phyloP scores from a whole-genome alignment of 108 stramenopile genomes.

The Hondaea fermentalgiana region DNA sequence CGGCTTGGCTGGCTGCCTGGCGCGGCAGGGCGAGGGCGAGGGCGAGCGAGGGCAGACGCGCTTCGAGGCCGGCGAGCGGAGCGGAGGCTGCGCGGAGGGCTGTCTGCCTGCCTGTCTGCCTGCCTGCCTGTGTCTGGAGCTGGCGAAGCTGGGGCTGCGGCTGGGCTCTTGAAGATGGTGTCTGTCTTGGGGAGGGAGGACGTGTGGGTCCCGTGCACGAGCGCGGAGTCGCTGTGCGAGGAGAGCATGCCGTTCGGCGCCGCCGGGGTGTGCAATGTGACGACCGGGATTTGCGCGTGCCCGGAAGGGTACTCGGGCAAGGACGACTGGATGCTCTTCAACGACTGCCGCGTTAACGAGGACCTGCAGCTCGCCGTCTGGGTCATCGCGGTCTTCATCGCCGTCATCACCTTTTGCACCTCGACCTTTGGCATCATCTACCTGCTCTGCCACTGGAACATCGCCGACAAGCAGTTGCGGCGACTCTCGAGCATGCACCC shows the following conservation, averaged over 20 bases:
- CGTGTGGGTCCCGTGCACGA: background rate
- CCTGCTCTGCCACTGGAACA: background rate
- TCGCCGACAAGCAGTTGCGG: background rate
- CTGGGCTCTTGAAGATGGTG: background rate
- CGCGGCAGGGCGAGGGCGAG: too few relatives aligned
- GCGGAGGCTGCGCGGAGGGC: too few relatives aligned
- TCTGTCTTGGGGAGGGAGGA: background rate
- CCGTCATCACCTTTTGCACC: background rate
- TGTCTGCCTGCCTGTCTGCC: too few relatives aligned
- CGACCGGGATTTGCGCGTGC: background rate
- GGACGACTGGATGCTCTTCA: background rate
- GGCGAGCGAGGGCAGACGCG: too few relatives aligned
- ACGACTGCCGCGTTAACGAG: background rate
- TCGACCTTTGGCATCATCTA: background rate
- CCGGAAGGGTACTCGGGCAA: constrained; percentile 5
- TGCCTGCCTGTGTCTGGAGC: too few relatives aligned
- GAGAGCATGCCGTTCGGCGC: background rate
- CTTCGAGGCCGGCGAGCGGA: too few relatives aligned
- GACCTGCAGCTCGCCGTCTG: background rate
- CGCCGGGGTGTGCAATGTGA: background rate
- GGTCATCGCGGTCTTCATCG: background rate
- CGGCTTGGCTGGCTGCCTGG: too few relatives aligned
- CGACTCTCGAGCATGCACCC: background rate
- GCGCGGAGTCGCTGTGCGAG: background rate
- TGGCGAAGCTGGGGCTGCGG: too few relatives aligned